Evolutionary conservation across 1,284 basidiomycete species (phyloP), one percentile per base, ranked within the genome.

Genomic region (Schizophyllum commune): DNA sequence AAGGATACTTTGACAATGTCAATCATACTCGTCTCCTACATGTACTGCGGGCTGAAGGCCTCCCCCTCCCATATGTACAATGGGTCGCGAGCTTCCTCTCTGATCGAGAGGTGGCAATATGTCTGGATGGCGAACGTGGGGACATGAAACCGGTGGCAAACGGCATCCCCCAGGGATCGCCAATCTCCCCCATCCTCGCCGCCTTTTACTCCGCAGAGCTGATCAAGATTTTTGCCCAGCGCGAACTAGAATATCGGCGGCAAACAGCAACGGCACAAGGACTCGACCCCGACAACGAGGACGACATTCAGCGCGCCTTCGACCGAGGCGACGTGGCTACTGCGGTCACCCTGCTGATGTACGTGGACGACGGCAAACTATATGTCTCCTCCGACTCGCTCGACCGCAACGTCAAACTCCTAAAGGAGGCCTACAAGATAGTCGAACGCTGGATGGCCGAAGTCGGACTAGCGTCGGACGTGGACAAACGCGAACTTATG

Each of bases 351-450:
- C 58, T 69, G 5, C n/a, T 68, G 20, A 67, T 67, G 62, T 69
- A 69, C 51, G 64, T 68, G 0, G 67, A 69, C 47, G 66, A 69
- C 47, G 66, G 68, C 1, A 67, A 64, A 5, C 61, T 69, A 2
- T 64, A 62, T 47, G 64, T 65, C 3, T 68, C 65, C 0, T 68
- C 67, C 0, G 27, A 59, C 1, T 65, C 65, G n/a, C 62, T 68
- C 13, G 62, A 67, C 4, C 61, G 63, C 5, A 69, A 68, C 56
- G 47, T 61, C 68, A 67, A 66, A 56, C 66, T 59, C 34, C 69
- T 34, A 60, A 65, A 52, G 21, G 6, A 21, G 0, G 60, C 65
- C 0, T 70, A 67, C 55, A 5, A 39, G 19, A 56, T 55, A 19
- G 60, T 62, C 0, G 27, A 60, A 9, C 8, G 47, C 0, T 63